Percentiles rank a stretch among this genome's conserved stretches.
Evolutionary conservation across 2,329 filamentous ascomycete genomes (phyloP).

Genomic region (Aspergillus caelatus): DNA sequence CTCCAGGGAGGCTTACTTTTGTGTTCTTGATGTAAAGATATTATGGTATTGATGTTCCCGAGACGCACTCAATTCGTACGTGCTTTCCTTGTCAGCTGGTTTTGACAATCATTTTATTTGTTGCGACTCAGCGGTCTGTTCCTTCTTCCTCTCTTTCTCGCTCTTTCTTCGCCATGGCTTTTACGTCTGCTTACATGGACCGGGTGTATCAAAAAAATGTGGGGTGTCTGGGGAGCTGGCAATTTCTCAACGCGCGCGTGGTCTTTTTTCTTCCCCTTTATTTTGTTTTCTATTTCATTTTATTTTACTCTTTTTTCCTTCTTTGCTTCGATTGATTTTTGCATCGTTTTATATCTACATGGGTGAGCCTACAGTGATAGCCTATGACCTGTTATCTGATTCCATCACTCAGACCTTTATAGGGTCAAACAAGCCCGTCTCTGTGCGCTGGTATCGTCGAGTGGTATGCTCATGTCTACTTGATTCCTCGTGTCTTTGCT

Average conservation of each 20-base stretch:
- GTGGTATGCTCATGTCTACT: not conserved
- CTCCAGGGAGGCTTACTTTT: constrained; percentile 14
- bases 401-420: not conserved
- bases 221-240: constrained; percentile 13
- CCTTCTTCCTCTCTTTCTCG: constrained; percentile 15
- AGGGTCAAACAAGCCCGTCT: not conserved
- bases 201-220: constrained; percentile 1
- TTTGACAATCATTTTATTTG: constrained; percentile 8
- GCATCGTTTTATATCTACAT: constrained; percentile 8
- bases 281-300: constrained; percentile 21
- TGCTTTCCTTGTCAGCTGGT: constrained; percentile 13
- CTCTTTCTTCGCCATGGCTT: constrained; percentile 2
- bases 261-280: constrained; percentile 12
- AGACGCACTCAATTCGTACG: constrained; percentile 11
- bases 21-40: constrained; percentile 20
- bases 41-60: constrained; percentile 19
- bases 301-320: constrained; percentile 18
- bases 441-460: not conserved
- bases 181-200: not conserved
- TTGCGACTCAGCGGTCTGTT: constrained; percentile 10
- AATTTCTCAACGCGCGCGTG: constrained; percentile 17
- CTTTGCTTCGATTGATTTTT: constrained; percentile 17
- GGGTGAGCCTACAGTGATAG: constrained; percentile 7
- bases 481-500: constrained; percentile 15
- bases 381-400: not conserved